These are phyloP conservation scores for Eragrostis curvula DNA, from an alignment of 176 grass and related monocot genomes.

Conservation along the genomic window DNA sequence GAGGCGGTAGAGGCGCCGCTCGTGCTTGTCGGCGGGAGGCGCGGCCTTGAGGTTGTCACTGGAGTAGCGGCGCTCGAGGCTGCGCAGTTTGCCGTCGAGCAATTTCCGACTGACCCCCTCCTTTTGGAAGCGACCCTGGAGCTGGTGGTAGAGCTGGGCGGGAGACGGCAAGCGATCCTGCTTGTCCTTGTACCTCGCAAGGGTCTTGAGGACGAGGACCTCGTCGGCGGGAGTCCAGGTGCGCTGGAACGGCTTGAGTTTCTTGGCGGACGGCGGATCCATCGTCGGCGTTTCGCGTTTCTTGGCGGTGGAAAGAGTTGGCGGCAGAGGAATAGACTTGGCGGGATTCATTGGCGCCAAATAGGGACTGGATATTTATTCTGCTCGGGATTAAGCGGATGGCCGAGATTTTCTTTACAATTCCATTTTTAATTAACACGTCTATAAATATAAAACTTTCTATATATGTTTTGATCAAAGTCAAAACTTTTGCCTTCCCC, in stretches of 20 bases:
- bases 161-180: slow-evolving; percentile 3
- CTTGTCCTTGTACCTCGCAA: slow-evolving; percentile 32
- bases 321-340: too few species aligned
- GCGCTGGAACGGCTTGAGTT: slow-evolving; percentile 25
- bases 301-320: too few species aligned
- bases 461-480: too few species aligned
- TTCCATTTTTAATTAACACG: too few species aligned
- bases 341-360: too few species aligned
- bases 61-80: slow-evolving; percentile 35
- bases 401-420: too few species aligned
- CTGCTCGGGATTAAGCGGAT: too few species aligned
- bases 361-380: too few species aligned
- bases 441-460: too few species aligned
- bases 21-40: slow-evolving; percentile 23
- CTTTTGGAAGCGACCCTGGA: slow-evolving; percentile 15
- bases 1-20: slow-evolving; percentile 21
- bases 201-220: slow-evolving; percentile 30
- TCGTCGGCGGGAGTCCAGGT: slow-evolving; percentile 39
- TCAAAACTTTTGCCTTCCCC: too few species aligned
- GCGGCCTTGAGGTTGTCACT: slow-evolving; percentile 2
- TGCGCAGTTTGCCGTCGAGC: slow-evolving; percentile 30
- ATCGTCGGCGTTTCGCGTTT: neutral
- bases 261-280: too few species aligned
- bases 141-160: neutral
- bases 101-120: neutral